Evolutionary conservation across 805 yeast genomes (phyloP), one percentile per base, ranked within the genome.

Genomic region (Candida ascalaphidarum): DNA sequence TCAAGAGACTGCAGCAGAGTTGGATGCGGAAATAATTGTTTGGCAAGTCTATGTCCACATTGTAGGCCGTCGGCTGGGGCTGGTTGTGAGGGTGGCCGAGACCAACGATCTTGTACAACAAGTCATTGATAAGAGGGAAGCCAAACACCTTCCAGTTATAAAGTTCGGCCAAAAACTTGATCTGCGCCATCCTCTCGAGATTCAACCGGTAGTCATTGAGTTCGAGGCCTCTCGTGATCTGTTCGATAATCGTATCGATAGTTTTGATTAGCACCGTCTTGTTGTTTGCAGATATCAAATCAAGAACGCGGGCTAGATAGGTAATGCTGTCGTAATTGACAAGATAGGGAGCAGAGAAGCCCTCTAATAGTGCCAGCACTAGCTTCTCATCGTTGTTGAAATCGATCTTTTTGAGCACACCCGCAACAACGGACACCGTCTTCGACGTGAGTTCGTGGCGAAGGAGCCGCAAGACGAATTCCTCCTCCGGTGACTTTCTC

Each of bases 1-100:
- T 40, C 19, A 58, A 40, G 17, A 58, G 29, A 14, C 42, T 30
- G 25, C 65, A 56, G 26, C 55, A 48, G 44, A 86, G 52, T 22
- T 74, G 74, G 21, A 84, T 58, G 32, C 95, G 64, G 51, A 84
- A 83, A 44, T 77, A 82, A 41, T 82, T 77, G 40, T 75, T 69
- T 0, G 78, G 76, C 9, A 55, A 55, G 52, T 86, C 96, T n/a
- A 67, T 28, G 11, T 55, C 67, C 17, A 63, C 56, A 3, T 45
- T 22, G 14, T 55, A 59, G 5, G 68, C 65, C 7, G 44, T 51
- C 2, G 94, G 88, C n/a, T 52, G 41, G 3, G 66, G 67, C 28
- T 66, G 66, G 29, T 72, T 72, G 32, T 64, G 59, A 0, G 68
- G 66, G 56, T 82, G 78, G 0, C 94, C 95, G 48, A 58, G 71